These are phyloP conservation scores for Choiromyces venosus DNA, from an alignment of 495 filamentous ascomycete species.

Conservation along the genomic window DNA sequence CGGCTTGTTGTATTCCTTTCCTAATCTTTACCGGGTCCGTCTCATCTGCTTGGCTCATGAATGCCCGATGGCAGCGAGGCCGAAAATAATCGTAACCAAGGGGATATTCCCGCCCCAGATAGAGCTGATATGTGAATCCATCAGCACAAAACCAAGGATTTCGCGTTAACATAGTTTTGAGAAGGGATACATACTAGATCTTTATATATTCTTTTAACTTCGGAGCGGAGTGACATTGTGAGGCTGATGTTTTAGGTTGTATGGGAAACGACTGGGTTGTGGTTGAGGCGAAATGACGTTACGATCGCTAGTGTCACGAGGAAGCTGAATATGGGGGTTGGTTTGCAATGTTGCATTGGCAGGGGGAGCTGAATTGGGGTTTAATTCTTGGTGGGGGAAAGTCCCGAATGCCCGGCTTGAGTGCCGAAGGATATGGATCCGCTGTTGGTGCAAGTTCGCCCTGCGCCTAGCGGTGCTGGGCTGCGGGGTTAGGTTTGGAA, in stretches of 20 bases:
- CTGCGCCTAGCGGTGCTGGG: background rate
- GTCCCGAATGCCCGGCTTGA: background rate
- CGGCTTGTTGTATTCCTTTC: slow-evolving; percentile 66
- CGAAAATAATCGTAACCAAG: slow-evolving; percentile 80
- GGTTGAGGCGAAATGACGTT: background rate
- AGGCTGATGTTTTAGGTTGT: slow-evolving; percentile 2
- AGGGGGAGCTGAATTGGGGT: slow-evolving; percentile 3
- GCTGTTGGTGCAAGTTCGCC: background rate
- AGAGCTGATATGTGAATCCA: slow-evolving; percentile 46
- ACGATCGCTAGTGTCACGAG: background rate
- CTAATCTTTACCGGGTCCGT: slow-evolving; percentile 68
- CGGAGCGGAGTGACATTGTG: slow-evolving; percentile 55
- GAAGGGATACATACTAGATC: slow-evolving; percentile 50
- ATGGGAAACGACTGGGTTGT: background rate
- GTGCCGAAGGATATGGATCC: background rate
- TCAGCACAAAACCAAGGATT: slow-evolving; percentile 12
- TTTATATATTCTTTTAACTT: slow-evolving; percentile 91
- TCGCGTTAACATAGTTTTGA: background rate
- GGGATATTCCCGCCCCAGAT: slow-evolving; percentile 81
- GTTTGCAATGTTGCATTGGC: background rate
- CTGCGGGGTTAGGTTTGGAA: background rate
- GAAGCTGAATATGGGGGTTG: background rate
- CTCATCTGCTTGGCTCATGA: slow-evolving; percentile 64
- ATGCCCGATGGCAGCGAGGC: slow-evolving; percentile 74
- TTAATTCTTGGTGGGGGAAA: slow-evolving; percentile 9